Base-by-base conservation (phyloP, 192 early-diverging fungal species). In the Umbelopsis vinacea region DNA sequence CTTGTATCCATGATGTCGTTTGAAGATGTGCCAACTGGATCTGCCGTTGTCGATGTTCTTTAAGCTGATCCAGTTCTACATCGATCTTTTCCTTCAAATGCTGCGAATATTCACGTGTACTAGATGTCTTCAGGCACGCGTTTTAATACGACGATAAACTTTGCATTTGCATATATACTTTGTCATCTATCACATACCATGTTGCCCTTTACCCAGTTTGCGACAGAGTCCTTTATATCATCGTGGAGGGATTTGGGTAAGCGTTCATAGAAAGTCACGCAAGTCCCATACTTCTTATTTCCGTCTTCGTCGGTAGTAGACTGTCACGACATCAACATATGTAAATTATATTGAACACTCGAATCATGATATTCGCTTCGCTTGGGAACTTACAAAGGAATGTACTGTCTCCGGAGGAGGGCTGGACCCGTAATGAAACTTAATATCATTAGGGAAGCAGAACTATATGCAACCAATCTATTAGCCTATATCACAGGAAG, bases 401-500 rank as follows among this genome's bases (percentile, higher is more conserved):
- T 79, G 78, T 3, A 33, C 43, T 19, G 53, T 57, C 22, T 75
- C 73, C 23, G 74, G 52, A 11, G 78, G 78, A n/a, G 78, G 74
- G 14, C 21, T 23, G 29, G 38, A 29, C 3, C 68, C 74, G 45
- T 79, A 72, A 17, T 55, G 46, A 33, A 79, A 54, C 38, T 46
- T 70, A 6, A 79, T 79, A 67, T 79, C 78, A 67, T 68, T 71
- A 0, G 78, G 78, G 54, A 79, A 79, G 48, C 74, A 79, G 69
- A 79, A 79, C 78, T 79, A 72, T 79, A 72, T 48, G 29, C 21
- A 40, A 38, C 23, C 4, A 57, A 57, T 35, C 43, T 15, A 22
- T 50, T 14, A 66, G 46, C 5, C n/a, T 15, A 50, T 43, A 43
- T 12, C 40, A 54, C 19, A 26, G 11, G 3, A 37, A 12, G 33